Conservation (phyloP, 2,329 filamentous ascomycete species). For the Apiospora hydei region DNA sequence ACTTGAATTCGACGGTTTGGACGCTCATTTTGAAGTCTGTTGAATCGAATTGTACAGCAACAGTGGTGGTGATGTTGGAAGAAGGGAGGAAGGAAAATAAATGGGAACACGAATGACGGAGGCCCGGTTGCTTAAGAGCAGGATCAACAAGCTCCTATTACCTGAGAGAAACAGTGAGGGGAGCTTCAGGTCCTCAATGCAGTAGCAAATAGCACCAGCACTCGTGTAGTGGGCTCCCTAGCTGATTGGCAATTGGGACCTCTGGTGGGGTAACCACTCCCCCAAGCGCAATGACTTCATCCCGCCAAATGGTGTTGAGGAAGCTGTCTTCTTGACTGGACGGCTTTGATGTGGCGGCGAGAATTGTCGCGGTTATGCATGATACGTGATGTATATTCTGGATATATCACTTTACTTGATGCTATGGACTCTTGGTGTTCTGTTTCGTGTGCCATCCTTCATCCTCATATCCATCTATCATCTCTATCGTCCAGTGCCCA, state of each 20-base stretch:
- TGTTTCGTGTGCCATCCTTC: neutral
- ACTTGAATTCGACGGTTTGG: conserved; percentile 81
- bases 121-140: conserved; percentile 10
- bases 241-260: conserved; percentile 20
- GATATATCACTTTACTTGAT: neutral
- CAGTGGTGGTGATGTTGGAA: neutral
- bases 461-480: neutral
- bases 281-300: conserved; percentile 23
- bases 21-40: conserved; percentile 65
- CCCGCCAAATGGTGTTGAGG: conserved; percentile 22
- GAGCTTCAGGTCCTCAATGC: neutral
- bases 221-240: conserved; percentile 9
- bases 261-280: conserved; percentile 12
- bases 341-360: neutral
- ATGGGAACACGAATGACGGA: conserved; percentile 5
- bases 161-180: conserved; percentile 14
- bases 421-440: neutral
- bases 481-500: neutral
- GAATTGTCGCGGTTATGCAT: neutral
- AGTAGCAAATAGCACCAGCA: neutral
- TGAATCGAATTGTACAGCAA: neutral
- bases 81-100: neutral
- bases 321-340: neutral
- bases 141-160: conserved; percentile 18
- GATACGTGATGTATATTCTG: neutral